These are phyloP conservation scores for Tricholoma flavovirens DNA, from an alignment of 768 basidiomycete genomes.

Conservation along the genomic window DNA sequence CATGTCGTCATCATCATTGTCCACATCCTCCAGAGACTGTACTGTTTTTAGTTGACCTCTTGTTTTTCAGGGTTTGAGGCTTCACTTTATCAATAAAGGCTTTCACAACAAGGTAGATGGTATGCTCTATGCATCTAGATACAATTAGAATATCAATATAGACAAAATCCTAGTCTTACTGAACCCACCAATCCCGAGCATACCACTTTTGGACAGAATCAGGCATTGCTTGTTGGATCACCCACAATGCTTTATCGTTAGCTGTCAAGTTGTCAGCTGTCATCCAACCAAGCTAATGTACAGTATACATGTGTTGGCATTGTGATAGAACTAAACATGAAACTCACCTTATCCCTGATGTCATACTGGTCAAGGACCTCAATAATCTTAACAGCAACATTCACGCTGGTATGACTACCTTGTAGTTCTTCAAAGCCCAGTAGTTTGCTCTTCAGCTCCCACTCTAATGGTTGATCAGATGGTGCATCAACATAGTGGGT, in stretches of 20 bases:
- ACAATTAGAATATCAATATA: neutral
- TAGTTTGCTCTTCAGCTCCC: constrained; percentile 2
- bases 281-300: constrained; percentile 24
- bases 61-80: constrained; percentile 8
- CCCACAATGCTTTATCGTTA: constrained; percentile 21
- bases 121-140: constrained; percentile 29
- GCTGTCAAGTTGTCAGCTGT: constrained; percentile 24
- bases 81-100: constrained; percentile 22
- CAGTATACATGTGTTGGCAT: neutral
- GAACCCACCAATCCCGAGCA: constrained; percentile 14
- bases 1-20: constrained; percentile 10
- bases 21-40: constrained; percentile 2
- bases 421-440: constrained; percentile 6
- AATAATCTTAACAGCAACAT: no score
- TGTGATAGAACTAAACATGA: no score
- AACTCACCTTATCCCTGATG: no score
- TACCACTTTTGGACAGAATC: constrained; percentile 16
- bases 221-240: constrained; percentile 13
- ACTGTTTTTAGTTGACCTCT: constrained; percentile 1
- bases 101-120: constrained; percentile 21
- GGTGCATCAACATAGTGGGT: constrained; percentile 8
- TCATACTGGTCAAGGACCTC: neutral
- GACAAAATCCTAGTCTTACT: constrained; percentile 10
- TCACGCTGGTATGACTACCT: constrained; percentile 8
- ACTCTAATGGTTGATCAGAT: constrained; percentile 4